Base-by-base conservation (phyloP, 169 alveolate genomes). In the Babesia bigemina region DNA sequence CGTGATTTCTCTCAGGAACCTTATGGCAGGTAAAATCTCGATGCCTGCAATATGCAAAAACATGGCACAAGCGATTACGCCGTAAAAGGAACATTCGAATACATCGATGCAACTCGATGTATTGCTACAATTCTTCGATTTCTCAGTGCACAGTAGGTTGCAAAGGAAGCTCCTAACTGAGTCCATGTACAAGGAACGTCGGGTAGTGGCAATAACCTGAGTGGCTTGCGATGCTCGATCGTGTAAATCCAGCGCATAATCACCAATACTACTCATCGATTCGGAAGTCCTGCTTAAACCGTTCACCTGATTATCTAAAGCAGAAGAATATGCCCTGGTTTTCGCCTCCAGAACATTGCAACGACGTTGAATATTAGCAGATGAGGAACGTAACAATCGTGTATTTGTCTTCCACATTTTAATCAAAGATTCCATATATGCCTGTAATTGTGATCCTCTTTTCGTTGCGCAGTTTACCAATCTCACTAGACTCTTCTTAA, bases 191-290 rank as follows among this genome's bases (percentile, higher is more conserved):
- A 47, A 16, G 22, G 47, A 29, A 11, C 52, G 47, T 24, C 62
- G 4, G 4, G 74, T 44, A 17, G 61, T 21, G 16, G 45, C 21
- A 9, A 65, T 22, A 7, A 10, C 26, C n/a, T 8, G 45, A 2
- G 28, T 65, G 28, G 61, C n/a, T 2, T 17, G 11, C 44, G 53
- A 10, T n/a, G 48, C 36, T 0, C 48, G 13, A 19, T 9, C 6
- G 2, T 49, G 52, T 7, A 65, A 21, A 9, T 47, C 62, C 22
- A 6, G 11, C 7, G 36, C 17, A 12, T 24, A 49, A 29, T 21
- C 33, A 19, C 45, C 74, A 26, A 65, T 65, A 13, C 39, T 8
- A 21, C 13, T 26, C 74, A 65, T 65, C 22, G 45, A 49, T 36
- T 10, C 9, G 4, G 74, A 65, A 33, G 0, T 48, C 14, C 48